Conservation (phyloP, 345 rosid species). For the Angophora floribunda region DNA sequence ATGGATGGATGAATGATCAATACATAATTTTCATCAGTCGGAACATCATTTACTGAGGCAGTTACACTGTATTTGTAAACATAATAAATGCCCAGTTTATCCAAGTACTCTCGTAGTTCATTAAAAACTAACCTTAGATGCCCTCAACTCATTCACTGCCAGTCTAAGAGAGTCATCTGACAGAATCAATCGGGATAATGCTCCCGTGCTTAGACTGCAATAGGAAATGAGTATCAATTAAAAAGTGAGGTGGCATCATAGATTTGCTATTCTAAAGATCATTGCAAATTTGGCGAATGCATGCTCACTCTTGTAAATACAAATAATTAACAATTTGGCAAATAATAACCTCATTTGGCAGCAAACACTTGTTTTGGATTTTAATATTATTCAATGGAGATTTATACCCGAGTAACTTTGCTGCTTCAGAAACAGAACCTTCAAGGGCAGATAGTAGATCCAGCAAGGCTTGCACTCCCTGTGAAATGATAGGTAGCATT, state of each 20-base stretch:
- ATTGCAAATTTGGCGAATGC: background rate
- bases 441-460: constrained; percentile 66
- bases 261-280: background rate
- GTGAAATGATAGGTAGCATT: background rate
- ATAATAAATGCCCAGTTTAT: background rate
- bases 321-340: background rate
- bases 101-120: background rate
- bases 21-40: background rate
- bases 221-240: background rate
- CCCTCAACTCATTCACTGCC: constrained; percentile 74
- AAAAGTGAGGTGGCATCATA: background rate
- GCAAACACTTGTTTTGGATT: background rate
- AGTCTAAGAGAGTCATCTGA: constrained; percentile 77
- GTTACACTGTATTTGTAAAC: background rate
- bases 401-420: constrained; percentile 57
- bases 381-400: background rate
- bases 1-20: background rate
- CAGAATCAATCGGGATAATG: constrained; percentile 75
- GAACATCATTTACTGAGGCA: background rate
- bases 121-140: constrained; percentile 45
- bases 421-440: constrained; percentile 80
- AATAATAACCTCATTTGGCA: background rate
- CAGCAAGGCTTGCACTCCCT: constrained; percentile 94
- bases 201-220: constrained; percentile 90
- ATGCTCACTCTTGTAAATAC: background rate